Percentiles rank a stretch among this genome's conserved stretches.
Evolutionary conservation across 2,329 filamentous ascomycete species (phyloP).

Genomic region (Niveomyces coronatus): DNA sequence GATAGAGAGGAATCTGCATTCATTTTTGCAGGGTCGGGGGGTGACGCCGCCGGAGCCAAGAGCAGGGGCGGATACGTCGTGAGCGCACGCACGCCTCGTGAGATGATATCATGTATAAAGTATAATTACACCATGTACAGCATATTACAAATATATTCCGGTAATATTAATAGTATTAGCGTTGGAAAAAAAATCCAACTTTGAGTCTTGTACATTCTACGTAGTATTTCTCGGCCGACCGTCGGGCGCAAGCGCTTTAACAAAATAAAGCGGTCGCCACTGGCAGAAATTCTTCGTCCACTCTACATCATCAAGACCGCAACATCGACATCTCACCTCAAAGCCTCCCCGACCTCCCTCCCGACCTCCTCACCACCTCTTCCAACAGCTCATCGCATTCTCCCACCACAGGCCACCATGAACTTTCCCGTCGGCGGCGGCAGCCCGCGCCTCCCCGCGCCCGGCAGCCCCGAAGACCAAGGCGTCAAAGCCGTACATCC

Average conservation of each 20-base stretch:
- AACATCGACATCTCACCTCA: constrained; percentile 11
- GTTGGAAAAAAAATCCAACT: too few relatives aligned
- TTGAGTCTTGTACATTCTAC: too few relatives aligned
- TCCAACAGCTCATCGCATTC: too few relatives aligned
- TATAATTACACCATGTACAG: too few relatives aligned
- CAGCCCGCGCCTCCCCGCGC: constrained; percentile 13
- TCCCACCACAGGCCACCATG: too few relatives aligned
- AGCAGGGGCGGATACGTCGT: constrained; percentile 16
- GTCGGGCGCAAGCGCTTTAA: background rate
- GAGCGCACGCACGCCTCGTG: too few relatives aligned
- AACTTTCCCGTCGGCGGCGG: constrained; percentile 22
- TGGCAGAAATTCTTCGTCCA: constrained; percentile 31
- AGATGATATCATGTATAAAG: too few relatives aligned
- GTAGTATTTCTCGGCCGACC: background rate
- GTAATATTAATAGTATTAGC: too few relatives aligned
- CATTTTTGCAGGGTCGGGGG: constrained; percentile 30
- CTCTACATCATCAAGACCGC: constrained; percentile 12
- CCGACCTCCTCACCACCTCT: too few relatives aligned
- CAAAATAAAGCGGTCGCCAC: constrained; percentile 23
- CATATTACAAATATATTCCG: too few relatives aligned
- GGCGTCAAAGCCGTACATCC: constrained; percentile 38
- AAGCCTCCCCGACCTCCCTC: constrained; percentile 4
- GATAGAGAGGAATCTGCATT: constrained; percentile 33
- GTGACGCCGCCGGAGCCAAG: constrained; percentile 30
- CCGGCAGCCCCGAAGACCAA: constrained; percentile 35